Percentiles rank a stretch among this genome's conserved stretches.
Conservation (phyloP, 2,329 filamentous ascomycete genomes). For the Calonectria crousiana region DNA sequence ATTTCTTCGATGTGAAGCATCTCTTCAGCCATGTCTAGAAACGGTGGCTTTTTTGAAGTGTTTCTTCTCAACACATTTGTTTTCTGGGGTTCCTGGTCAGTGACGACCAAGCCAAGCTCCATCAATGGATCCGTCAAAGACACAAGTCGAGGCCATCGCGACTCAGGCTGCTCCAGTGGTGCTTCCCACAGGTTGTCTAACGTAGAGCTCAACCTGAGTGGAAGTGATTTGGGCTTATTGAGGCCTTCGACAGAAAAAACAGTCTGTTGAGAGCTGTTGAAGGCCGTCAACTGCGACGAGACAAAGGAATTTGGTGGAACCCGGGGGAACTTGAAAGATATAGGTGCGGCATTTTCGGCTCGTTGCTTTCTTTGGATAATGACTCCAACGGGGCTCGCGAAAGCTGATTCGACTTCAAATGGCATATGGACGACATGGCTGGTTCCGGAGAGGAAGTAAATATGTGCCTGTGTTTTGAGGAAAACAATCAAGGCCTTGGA, state of each 20-base stretch:
- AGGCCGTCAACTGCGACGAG: constrained; percentile 72
- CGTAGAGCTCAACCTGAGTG: constrained; percentile 64
- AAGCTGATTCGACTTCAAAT: constrained; percentile 91
- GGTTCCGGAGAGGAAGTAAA: constrained; percentile 90
- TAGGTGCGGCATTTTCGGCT: constrained; percentile 61
- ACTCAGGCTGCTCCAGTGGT: constrained; percentile 64
- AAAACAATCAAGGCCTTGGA: constrained; percentile 87
- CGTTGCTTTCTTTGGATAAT: constrained; percentile 85
- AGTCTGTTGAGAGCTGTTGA: constrained; percentile 63
- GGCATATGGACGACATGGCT: constrained; percentile 93
- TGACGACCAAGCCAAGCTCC: constrained; percentile 86
- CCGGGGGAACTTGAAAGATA: constrained; percentile 67
- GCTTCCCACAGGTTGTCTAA: constrained; percentile 70
- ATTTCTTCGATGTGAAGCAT: constrained; percentile 84
- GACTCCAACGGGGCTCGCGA: constrained; percentile 84
- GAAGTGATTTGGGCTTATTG: constrained; percentile 67
- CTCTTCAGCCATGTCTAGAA: constrained; percentile 83
- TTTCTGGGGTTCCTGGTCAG: constrained; percentile 60
- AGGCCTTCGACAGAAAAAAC: constrained; percentile 69
- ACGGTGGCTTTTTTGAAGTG: constrained; percentile 57
- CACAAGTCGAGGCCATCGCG: constrained; percentile 81
- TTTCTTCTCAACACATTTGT: constrained; percentile 46
- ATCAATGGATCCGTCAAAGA: constrained; percentile 87
- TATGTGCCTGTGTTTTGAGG: constrained; percentile 90
- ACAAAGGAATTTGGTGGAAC: constrained; percentile 88